A percentile compares a stretch with the other conserved stretches of the same genome.
These are phyloP conservation scores for Dipodascus albidus DNA, from an alignment of 805 yeast genomes.

Conservation along the genomic window DNA sequence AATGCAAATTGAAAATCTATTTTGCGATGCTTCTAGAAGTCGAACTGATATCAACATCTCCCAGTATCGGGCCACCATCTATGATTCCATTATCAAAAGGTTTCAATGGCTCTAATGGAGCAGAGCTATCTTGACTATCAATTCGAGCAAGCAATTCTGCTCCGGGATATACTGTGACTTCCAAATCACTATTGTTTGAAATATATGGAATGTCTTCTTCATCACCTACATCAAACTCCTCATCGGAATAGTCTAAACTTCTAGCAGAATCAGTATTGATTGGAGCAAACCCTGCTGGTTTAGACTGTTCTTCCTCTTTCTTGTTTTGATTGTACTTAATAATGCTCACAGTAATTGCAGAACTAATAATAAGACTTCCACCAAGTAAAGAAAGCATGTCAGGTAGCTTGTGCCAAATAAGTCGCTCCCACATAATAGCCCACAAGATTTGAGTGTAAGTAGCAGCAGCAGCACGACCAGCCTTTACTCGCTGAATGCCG, in stretches of 20 bases:
- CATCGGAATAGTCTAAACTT: background rate
- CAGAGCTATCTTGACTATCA: background rate
- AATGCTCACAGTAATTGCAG: conserved; percentile 51
- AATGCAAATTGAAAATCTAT: background rate
- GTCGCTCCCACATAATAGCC: conserved; percentile 64
- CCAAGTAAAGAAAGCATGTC: conserved; percentile 60
- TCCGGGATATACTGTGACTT: background rate
- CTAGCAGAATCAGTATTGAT: background rate
- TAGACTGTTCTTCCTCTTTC: conserved; percentile 8
- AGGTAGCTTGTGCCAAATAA: conserved; percentile 66
- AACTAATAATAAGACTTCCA: conserved; percentile 49
- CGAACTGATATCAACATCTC: background rate
- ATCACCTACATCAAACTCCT: background rate
- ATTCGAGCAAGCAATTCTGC: background rate
- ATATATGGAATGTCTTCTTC: background rate
- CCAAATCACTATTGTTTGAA: background rate
- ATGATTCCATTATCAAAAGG: background rate
- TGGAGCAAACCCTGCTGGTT: background rate
- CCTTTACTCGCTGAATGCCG: conserved; percentile 73
- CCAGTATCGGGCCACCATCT: background rate
- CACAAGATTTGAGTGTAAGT: conserved; percentile 66
- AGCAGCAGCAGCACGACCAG: conserved; percentile 67
- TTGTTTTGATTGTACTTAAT: conserved; percentile 30
- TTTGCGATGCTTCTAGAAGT: background rate
- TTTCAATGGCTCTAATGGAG: background rate